Evolutionary conservation across 192 early-diverging fungal species (phyloP), one percentile per base, ranked within the genome.

Genomic region (Entophlyctis helioformis): DNA sequence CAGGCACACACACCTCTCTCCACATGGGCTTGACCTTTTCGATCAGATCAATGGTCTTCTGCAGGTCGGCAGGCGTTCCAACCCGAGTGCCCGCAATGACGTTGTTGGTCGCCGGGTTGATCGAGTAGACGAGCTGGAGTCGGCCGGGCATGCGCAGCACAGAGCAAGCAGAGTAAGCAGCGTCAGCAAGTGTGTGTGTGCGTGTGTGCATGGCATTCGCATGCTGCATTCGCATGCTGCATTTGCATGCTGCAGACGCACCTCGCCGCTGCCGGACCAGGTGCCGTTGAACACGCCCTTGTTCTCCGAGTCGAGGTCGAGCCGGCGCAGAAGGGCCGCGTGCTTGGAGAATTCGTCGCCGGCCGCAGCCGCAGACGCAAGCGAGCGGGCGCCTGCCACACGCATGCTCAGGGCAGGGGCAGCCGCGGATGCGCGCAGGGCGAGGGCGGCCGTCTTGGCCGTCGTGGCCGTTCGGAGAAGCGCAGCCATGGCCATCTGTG

Each of bases 81-180:
- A 78, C 80, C 34, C 71, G 67, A 20, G 91, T 85, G 42, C 74
- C 65, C 29, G 80, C 92, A 44, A 96, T 82, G 25, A 86, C 67
- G 44, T 85, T 73, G 64, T 86, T 84, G 32, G 87, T 87, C n/a
- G 82, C 84, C 11, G 72, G 72, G 41, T 69, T 69, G 18, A 75
- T 47, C 18, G 64, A 67, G 19, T 57, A 23, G 2, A 66, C 46
- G 8, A 55, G 16, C 34, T 50, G 39, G 1, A 13, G n/a, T n/a
- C n/a, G n/a, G n/a, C n/a, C n/a, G n/a, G n/a, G n/a, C n/a, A n/a
- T n/a, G n/a, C n/a, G n/a, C n/a, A n/a, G n/a, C n/a, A n/a, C n/a
- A n/a, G n/a, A n/a, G n/a, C n/a, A n/a, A n/a, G n/a, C n/a, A n/a
- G n/a, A n/a, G n/a, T n/a, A n/a, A n/a, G n/a, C n/a, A n/a, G n/a